Percentiles rank a stretch among this genome's conserved stretches.
phyloP scores from a whole-genome alignment of 345 rosid species.

The Hibiscus tridactylites region DNA sequence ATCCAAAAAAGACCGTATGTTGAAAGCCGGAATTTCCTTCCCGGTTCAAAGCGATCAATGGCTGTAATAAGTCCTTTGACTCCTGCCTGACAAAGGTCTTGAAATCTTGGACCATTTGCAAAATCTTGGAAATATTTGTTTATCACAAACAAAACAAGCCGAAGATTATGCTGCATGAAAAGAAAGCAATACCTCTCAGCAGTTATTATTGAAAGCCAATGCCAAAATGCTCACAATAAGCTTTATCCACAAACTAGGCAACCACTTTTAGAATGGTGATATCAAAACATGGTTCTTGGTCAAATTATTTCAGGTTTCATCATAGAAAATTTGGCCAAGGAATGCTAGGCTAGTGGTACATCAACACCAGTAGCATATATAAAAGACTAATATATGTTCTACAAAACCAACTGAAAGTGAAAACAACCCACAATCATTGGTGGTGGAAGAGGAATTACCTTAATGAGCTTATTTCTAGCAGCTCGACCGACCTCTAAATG shows the following conservation, averaged over 20 bases:
- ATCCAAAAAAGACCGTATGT: slow-evolving; percentile 93
- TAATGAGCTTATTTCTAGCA: slow-evolving; percentile 86
- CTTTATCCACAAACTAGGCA: background rate
- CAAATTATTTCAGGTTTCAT: background rate
- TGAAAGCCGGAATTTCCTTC: slow-evolving; percentile 66
- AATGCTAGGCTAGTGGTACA: background rate
- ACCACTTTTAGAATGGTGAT: background rate
- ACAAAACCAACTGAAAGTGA: background rate
- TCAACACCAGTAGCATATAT: background rate
- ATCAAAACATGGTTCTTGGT: background rate
- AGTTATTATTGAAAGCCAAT: background rate
- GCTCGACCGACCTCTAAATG: slow-evolving; percentile 64
- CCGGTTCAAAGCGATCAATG: slow-evolving; percentile 88
- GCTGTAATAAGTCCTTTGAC: slow-evolving; percentile 81
- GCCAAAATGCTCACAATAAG: background rate
- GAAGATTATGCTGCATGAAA: slow-evolving; percentile 85
- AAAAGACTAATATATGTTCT: background rate
- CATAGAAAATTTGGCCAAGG: background rate
- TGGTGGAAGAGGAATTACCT: slow-evolving; percentile 31
- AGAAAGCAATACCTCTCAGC: background rate
- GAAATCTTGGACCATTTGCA: slow-evolving; percentile 65
- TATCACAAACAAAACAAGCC: slow-evolving; percentile 79
- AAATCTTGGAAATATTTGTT: slow-evolving; percentile 84
- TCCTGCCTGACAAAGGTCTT: slow-evolving; percentile 98
- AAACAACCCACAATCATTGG: background rate